Evolutionary conservation across 2,329 filamentous ascomycete species (phyloP), one percentile per base, ranked within the genome.

Genomic region (Didymella pomorum): DNA sequence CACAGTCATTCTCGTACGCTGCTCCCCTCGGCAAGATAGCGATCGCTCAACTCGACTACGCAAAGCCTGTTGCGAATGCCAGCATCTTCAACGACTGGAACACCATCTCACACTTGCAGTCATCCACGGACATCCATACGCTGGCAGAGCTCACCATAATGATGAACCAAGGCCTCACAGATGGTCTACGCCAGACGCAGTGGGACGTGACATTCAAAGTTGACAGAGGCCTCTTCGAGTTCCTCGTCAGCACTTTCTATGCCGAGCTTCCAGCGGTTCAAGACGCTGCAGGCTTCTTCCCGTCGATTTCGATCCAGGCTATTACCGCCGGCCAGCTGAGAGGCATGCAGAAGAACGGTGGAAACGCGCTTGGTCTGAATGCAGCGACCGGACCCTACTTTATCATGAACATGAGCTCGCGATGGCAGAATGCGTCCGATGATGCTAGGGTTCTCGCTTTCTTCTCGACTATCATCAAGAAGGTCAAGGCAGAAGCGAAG

Each of bases 321-420:
- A 66, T 62, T 14, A 62, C 67, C 7, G 44, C 58, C 3, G 60
- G 59, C 1, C 54, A 61, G 2, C 44, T 70, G 8, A 54, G 63
- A 39, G 56, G 61, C 29, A 71, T 73, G 56, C 69, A 65, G 12
- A 54, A 52, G 14, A 58, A 62, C 14, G 60, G 60, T 25, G 67
- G 64, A 18, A 71, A 69, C 14, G 55, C 60, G 14, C 56, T 72
- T 21, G 64, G 67, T 0, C 55, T 72, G 20, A 48, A 65, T 4
- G 21, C 62, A 4, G 35, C 39, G 3, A 52, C 62, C 9, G 67
- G 66, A 10, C 67, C 65, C 10, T 61, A 66, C 7, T 39, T 66
- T 1, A 62, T 67, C 7, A 54, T 72, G 3, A 62, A 66, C 8
- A 60, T 70, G n/a, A 53, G 62, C 3, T 63, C 51, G 11, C 52